These are phyloP conservation scores for Entophlyctis luteolus DNA, from an alignment of 192 early-diverging fungal species.

Conservation along the genomic window DNA sequence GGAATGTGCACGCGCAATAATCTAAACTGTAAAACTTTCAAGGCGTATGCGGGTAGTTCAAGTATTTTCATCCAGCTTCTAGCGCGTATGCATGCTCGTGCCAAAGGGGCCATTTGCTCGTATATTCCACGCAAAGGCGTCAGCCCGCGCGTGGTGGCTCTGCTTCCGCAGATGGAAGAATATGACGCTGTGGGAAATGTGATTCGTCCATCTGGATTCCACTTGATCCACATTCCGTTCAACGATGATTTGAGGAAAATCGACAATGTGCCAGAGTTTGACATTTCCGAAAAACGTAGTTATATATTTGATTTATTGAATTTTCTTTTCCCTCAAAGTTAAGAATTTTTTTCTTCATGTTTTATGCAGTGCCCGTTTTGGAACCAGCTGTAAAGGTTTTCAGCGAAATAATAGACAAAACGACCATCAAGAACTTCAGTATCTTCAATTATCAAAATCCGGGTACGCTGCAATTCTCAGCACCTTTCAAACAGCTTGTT, in stretches of 20 bases:
- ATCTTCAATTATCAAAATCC: conserved; percentile 41
- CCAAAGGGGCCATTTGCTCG: conserved; percentile 67
- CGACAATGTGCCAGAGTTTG: conserved; percentile 8
- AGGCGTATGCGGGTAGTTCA: conserved; percentile 65
- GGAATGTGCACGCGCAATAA: background rate
- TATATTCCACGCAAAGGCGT: conserved; percentile 53
- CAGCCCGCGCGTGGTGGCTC: conserved; percentile 57
- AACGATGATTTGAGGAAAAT: conserved; percentile 67
- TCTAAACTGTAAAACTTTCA: background rate
- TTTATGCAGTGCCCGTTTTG: conserved; percentile 9
- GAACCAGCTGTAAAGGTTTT: conserved; percentile 18
- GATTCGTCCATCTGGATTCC: conserved; percentile 60
- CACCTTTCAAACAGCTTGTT: too few species aligned
- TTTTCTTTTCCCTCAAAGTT: too few species aligned
- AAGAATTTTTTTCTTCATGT: background rate
- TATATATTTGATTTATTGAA: background rate
- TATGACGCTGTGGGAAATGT: conserved; percentile 44
- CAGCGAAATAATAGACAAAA: conserved; percentile 18
- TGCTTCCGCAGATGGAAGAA: conserved; percentile 63
- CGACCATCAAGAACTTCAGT: conserved; percentile 32
- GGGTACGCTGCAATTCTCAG: conserved; percentile 12
- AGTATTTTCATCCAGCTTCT: conserved; percentile 67
- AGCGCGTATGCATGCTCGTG: conserved; percentile 47
- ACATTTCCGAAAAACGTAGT: conserved; percentile 14
- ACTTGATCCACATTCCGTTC: conserved; percentile 67